phyloP scores from a whole-genome alignment of 371 early-diverging fungal genomes.

The Basidiobolus meristosporus region DNA sequence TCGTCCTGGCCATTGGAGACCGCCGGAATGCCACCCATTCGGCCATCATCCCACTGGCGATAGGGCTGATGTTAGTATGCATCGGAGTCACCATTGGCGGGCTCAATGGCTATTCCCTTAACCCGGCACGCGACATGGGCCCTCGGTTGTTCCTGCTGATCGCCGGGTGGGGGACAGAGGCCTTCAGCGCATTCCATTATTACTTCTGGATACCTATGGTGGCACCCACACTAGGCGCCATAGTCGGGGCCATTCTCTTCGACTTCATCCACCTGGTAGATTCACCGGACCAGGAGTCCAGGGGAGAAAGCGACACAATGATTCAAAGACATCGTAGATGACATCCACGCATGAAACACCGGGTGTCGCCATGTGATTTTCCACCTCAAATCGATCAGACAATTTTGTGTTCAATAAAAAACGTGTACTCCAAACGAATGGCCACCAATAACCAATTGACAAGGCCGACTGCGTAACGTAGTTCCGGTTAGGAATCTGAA shows the following conservation, averaged over 20 bases:
- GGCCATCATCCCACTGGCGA: neutral
- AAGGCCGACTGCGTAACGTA: too few species aligned
- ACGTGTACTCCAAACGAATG: too few species aligned
- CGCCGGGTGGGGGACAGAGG: slow-evolving; percentile 55
- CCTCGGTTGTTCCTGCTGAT: slow-evolving; percentile 57
- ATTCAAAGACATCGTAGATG: too few species aligned
- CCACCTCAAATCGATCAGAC: too few species aligned
- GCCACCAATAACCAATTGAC: too few species aligned
- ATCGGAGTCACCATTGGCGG: slow-evolving; percentile 6
- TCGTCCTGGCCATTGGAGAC: slow-evolving; percentile 50
- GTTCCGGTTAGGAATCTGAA: too few species aligned
- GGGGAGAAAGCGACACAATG: too few species aligned
- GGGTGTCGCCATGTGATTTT: too few species aligned
- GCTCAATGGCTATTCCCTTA: slow-evolving; percentile 50
- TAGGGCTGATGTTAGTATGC: slow-evolving; percentile 36
- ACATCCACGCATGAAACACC: too few species aligned
- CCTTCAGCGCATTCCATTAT: slow-evolving; percentile 36
- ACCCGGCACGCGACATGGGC: slow-evolving; percentile 80
- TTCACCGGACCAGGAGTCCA: too few species aligned
- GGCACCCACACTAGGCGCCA: slow-evolving; percentile 52
- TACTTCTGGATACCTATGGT: slow-evolving; percentile 59
- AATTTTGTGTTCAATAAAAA: too few species aligned
- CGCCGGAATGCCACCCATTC: slow-evolving; percentile 15
- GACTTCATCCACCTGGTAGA: slow-evolving; percentile 6
- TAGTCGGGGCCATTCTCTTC: slow-evolving; percentile 43